Conservation (phyloP, 148 eudicot genomes). For the Amaranthus palmeri region DNA sequence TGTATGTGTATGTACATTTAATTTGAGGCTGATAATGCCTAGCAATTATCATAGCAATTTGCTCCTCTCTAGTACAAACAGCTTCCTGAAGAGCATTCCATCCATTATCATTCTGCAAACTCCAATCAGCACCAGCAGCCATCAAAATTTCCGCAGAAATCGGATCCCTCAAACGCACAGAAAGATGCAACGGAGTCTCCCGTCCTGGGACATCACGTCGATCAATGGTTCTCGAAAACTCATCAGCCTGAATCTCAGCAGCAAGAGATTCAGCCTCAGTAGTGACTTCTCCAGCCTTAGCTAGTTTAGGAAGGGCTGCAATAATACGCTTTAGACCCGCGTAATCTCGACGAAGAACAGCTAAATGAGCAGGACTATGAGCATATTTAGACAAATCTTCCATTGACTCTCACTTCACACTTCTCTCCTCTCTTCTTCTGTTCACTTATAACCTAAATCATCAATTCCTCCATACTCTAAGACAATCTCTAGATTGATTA, state of each 20-base stretch:
- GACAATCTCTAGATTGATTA: not conserved
- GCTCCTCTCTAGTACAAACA: constrained; percentile 73
- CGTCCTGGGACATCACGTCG: constrained; percentile 85
- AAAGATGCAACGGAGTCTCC: constrained; percentile 87
- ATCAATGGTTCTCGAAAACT: constrained; percentile 61
- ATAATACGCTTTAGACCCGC: constrained; percentile 44
- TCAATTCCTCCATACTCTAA: constrained; percentile 24
- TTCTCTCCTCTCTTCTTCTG: not conserved
- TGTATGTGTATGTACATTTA: no score
- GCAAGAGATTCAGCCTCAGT: constrained; percentile 69
- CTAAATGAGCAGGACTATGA: constrained; percentile 76
- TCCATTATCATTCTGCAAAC: constrained; percentile 91
- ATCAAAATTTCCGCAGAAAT: constrained; percentile 68
- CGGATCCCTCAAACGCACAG: constrained; percentile 70
- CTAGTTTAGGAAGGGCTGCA: constrained; percentile 52
- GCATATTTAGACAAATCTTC: constrained; percentile 73
- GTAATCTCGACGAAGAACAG: constrained; percentile 64
- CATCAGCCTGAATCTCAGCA: constrained; percentile 74
- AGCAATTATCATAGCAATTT: constrained; percentile 84
- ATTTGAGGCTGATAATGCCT: constrained; percentile 78
- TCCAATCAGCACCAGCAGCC: constrained; percentile 94
- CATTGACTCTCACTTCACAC: constrained; percentile 30
- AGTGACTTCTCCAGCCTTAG: constrained; percentile 80
- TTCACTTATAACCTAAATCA: constrained; percentile 24
- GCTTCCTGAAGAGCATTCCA: constrained; percentile 98